A percentile compares a stretch with the other conserved stretches of the same genome.
These are phyloP conservation scores for Aureobasidium vineae DNA, from an alignment of 2,329 filamentous ascomycete species.

Conservation along the genomic window DNA sequence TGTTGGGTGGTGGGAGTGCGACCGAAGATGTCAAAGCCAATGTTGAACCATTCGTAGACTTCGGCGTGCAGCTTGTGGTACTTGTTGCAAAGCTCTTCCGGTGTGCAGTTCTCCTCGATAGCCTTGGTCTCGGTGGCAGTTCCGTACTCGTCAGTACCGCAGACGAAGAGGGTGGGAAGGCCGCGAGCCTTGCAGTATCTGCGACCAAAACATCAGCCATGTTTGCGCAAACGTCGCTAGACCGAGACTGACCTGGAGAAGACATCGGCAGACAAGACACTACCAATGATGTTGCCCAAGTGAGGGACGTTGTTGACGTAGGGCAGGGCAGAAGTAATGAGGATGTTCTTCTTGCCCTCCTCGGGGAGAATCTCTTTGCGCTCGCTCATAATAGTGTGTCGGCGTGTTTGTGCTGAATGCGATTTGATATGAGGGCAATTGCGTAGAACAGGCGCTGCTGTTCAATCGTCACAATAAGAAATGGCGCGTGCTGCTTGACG, in stretches of 20 bases:
- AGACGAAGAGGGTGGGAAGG: slow-evolving; percentile 77
- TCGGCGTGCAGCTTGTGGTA: slow-evolving; percentile 87
- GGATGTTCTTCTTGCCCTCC: slow-evolving; percentile 71
- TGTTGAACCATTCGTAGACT: slow-evolving; percentile 95
- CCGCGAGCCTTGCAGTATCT: slow-evolving; percentile 78
- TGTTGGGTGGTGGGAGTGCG: slow-evolving; percentile 86
- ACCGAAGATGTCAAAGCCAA: slow-evolving; percentile 92
- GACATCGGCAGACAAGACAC: slow-evolving; percentile 84
- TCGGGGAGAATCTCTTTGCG: slow-evolving; percentile 49
- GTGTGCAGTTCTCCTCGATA: slow-evolving; percentile 79
- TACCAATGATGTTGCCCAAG: slow-evolving; percentile 84
- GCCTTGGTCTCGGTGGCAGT: slow-evolving; percentile 96
- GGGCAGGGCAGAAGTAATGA: slow-evolving; percentile 88
- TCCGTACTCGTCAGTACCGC: slow-evolving; percentile 91
- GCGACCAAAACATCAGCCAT: slow-evolving; percentile 28
- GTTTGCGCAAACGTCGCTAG: not conserved
- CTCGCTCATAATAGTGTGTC: slow-evolving; percentile 27
- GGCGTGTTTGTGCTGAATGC: not conserved
- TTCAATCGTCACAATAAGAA: not conserved
- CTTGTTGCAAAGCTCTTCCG: slow-evolving; percentile 83
- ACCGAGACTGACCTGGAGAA: slow-evolving; percentile 46
- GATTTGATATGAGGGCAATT: not conserved
- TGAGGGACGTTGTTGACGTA: slow-evolving; percentile 77
- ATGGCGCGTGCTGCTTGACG: not conserved
- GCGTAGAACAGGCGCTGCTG: not conserved